Evolutionary conservation across 2,329 filamentous ascomycete species (phyloP).

Genomic region (Didymella exigua): DNA sequence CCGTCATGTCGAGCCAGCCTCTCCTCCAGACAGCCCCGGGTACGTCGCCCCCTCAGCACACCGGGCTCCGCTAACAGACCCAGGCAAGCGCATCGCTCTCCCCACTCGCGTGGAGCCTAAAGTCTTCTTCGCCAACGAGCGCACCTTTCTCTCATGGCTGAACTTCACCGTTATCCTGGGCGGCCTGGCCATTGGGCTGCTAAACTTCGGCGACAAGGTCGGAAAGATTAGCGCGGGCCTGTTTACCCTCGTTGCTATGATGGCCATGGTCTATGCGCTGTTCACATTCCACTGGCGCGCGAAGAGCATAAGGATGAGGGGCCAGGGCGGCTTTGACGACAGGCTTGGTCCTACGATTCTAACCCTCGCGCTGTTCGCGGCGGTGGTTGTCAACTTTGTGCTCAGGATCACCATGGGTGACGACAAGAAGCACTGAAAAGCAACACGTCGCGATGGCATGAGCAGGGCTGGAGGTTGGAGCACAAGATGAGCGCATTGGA

Average conservation of each 20-base stretch:
- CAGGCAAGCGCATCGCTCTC: conserved; percentile 97
- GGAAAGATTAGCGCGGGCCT: conserved; percentile 92
- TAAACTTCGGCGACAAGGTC: conserved; percentile 95
- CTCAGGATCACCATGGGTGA: conserved; percentile 54
- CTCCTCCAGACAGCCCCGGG: conserved; percentile 93
- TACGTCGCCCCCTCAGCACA: conserved; percentile 52
- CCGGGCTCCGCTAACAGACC: neutral
- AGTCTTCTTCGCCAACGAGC: conserved; percentile 99
- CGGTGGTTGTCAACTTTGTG: conserved; percentile 96
- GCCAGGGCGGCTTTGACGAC: conserved; percentile 96
- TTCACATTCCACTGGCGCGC: conserved; percentile 97
- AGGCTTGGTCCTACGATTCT: conserved; percentile 90
- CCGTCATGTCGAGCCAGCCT: conserved; percentile 90
- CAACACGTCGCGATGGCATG: neutral
- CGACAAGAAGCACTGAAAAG: conserved; percentile 16
- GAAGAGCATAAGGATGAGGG: conserved; percentile 85
- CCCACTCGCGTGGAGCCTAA: conserved; percentile 98
- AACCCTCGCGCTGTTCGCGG: conserved; percentile 81
- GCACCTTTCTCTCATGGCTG: conserved; percentile 98
- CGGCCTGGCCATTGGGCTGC: conserved; percentile 91
- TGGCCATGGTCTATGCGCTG: conserved; percentile 92
- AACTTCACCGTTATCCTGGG: conserved; percentile 99
- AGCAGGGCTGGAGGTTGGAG: neutral
- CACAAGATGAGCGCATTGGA: neutral
- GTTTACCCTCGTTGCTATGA: conserved; percentile 93